Evolutionary conservation across 2,329 filamentous ascomycete genomes (phyloP).

Genomic region (Cyphellophora europaea): DNA sequence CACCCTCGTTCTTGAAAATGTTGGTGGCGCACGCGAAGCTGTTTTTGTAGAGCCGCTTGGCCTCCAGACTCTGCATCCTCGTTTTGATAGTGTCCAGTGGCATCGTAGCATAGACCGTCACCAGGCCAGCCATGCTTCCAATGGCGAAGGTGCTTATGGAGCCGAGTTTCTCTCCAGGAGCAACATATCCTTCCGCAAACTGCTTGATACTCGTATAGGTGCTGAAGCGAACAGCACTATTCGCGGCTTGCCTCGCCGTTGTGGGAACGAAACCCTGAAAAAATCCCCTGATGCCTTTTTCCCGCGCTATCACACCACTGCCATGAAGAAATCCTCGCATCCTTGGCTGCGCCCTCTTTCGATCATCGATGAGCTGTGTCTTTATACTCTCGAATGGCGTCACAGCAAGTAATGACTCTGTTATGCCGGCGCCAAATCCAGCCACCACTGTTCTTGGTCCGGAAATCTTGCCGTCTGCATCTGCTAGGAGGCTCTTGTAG

Average conservation of each 20-base stretch:
- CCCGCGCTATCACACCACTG: slow-evolving; percentile 73
- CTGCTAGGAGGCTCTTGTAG: slow-evolving; percentile 75
- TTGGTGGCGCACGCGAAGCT: slow-evolving; percentile 71
- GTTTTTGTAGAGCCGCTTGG: slow-evolving; percentile 71
- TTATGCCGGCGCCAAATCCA: slow-evolving; percentile 89
- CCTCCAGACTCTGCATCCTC: slow-evolving; percentile 93
- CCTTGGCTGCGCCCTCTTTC: slow-evolving; percentile 73
- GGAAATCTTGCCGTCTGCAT: slow-evolving; percentile 77
- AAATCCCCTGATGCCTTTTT: slow-evolving; percentile 83
- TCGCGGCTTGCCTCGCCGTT: slow-evolving; percentile 87
- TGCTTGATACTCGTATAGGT: slow-evolving; percentile 87
- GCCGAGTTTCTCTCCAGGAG: slow-evolving; percentile 90
- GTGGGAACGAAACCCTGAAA: slow-evolving; percentile 96
- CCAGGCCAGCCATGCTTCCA: slow-evolving; percentile 76
- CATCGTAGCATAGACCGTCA: slow-evolving; percentile 67
- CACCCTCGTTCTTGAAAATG: slow-evolving; percentile 81
- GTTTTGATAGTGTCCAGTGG: slow-evolving; percentile 93
- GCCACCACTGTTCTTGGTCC: slow-evolving; percentile 86
- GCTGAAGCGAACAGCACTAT: slow-evolving; percentile 83
- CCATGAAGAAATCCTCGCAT: slow-evolving; percentile 91
- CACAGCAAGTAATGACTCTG: slow-evolving; percentile 84
- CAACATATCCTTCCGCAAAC: slow-evolving; percentile 81
- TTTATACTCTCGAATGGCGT: slow-evolving; percentile 98
- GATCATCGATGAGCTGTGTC: slow-evolving; percentile 95
- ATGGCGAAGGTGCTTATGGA: slow-evolving; percentile 81